phyloP scores from a whole-genome alignment of 371 early-diverging fungal species.

The Mucor ambiguus region DNA sequence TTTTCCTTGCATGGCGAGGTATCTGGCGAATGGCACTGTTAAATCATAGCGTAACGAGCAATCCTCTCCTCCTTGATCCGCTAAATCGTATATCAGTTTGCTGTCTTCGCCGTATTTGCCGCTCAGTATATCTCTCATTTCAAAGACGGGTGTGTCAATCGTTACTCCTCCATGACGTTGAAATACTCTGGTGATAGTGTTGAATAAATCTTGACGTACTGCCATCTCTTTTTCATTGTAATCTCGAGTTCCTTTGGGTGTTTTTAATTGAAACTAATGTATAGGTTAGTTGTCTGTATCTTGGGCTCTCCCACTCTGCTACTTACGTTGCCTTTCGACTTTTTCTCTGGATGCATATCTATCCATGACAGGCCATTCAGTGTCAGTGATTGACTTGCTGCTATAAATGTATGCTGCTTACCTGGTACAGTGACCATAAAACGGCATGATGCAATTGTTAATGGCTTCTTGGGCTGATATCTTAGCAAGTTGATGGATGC shows the following conservation, averaged over 20 bases:
- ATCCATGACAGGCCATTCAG: not conserved
- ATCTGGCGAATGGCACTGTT: conserved; percentile 99
- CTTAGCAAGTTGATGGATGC: not conserved
- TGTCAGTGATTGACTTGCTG: not conserved
- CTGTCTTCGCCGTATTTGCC: conserved; percentile 99
- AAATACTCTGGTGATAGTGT: conserved; percentile 84
- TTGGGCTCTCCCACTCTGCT: not conserved
- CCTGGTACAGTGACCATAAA: not conserved
- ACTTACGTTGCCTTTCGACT: conserved; percentile 5
- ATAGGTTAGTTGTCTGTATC: no score
- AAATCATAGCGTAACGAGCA: conserved; percentile 98
- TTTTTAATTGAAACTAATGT: conserved; percentile 22
- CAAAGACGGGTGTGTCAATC: conserved; percentile 99
- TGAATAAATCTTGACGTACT: conserved; percentile 87
- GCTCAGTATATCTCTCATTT: conserved; percentile 83
- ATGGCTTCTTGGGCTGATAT: not conserved
- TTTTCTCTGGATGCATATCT: not conserved
- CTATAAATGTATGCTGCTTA: not conserved
- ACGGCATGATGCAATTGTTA: not conserved
- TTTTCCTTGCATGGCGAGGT: conserved; percentile 91
- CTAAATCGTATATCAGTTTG: conserved; percentile 98
- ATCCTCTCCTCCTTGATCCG: conserved; percentile 98
- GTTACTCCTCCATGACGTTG: conserved; percentile 97
- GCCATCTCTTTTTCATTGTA: conserved; percentile 94
- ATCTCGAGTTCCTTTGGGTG: conserved; percentile 88